Evolutionary conservation across 2,329 filamentous ascomycete genomes (phyloP), one percentile per base, ranked within the genome.

Genomic region (Cercospora janseana): DNA sequence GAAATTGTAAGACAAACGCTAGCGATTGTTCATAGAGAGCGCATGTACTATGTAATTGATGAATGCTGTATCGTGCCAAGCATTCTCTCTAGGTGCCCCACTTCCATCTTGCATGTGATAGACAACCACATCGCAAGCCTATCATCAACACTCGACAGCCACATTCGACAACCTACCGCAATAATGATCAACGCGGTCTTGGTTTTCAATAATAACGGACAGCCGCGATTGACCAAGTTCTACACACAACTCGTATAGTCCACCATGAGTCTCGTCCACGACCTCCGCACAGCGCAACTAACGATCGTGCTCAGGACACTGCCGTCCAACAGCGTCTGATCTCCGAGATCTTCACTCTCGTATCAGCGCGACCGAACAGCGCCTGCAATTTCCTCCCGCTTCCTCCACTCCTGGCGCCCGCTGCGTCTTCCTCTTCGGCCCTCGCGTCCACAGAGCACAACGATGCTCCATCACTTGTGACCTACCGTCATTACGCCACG

Each of bases 161-260:
- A 12, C 12, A 32, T 32, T 7, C 7, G 18, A 38, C n/a, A 38
- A 10, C n/a, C n/a, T 18, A 38, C 34, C 10, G 34, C 34, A 18
- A 38, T 12, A 6, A 98, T 98, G 93, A 97, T 98, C 72, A 98
- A 95, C 78, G 93, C 94, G 24, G 92, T 98, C 55, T 79, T 98
- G 60, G 92, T 98, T 69, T 98, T 98, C 78, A 98, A 98, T 68
- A 95, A 95, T 75, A 89, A 92, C 63, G 93, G 93, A 58, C 92
- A 98, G 72, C 92, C 93, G 28, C 86, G 93, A 49, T 80, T 98
- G 69, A 97, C 92, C 63, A 97, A 97, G 66, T 98, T 98, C 78
- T 98, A 98, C 70, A 96, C 92, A 2, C 92, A 97, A 69, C 83
- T 98, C 60, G 92, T 95, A 72, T 54, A 73, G 64, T 12, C 20